phyloP scores from a whole-genome alignment of 768 basidiomycete species.

The Wakefieldia striispora region DNA sequence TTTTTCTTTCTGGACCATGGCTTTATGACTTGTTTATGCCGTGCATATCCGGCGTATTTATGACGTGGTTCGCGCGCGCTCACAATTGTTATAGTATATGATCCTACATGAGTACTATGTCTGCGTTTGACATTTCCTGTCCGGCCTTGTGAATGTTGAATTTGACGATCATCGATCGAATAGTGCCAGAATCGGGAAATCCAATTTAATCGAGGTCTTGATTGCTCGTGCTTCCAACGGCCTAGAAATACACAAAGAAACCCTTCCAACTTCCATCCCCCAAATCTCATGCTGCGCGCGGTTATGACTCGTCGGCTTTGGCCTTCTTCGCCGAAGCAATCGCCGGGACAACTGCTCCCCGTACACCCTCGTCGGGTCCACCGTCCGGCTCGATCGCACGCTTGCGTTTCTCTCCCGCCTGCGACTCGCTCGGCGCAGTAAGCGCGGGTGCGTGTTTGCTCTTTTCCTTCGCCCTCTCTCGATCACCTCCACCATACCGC shows the following conservation, averaged over 20 bases:
- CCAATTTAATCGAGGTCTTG: no score
- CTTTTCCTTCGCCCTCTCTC: conserved; percentile 15
- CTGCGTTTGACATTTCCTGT: no score
- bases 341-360: conserved; percentile 58
- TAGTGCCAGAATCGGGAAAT: no score
- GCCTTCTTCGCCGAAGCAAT: conserved; percentile 40
- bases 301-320: conserved; percentile 37
- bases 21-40: no score
- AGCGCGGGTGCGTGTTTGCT: conserved; percentile 18
- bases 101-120: no score
- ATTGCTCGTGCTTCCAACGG: no score
- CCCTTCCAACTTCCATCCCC: not conserved
- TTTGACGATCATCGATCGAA: no score
- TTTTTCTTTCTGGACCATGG: no score
- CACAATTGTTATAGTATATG: no score
- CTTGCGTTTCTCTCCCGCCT: conserved; percentile 72
- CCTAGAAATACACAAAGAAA: conserved; percentile 2
- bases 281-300: not conserved
- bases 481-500: conserved; percentile 25
- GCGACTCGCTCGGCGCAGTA: conserved; percentile 38
- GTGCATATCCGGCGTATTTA: no score
- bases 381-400: conserved; percentile 77
- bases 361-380: conserved; percentile 62
- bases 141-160: no score
- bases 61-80: no score